Base-by-base conservation (phyloP, 306 rosid genomes). In the Cucurbita moschata region DNA sequence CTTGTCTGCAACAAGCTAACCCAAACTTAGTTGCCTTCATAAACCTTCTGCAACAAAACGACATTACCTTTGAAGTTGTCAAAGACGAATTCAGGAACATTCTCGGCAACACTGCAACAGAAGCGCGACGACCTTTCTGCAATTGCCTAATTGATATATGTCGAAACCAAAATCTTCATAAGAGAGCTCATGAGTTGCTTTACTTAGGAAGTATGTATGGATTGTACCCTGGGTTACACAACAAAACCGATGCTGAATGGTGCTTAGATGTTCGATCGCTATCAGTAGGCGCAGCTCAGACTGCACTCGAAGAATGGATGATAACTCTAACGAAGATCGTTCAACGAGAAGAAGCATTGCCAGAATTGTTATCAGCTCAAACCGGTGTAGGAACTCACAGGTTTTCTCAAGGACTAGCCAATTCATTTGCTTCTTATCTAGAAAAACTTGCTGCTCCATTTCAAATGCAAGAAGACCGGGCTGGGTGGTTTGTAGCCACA, bases 251-350 rank as follows among this genome's bases (percentile, higher is more conserved):
- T 0, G 19, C 73, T 18, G 88, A 88, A 77, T 91, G 97, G 99
- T 87, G 99, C 71, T 64, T 95, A 47, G 99, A 95, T 23, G 97
- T 95, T 66, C 82, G 96, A 62, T 86, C 97, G 15, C 78, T 91
- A 40, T 89, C 96, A 0, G 90, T 91, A 14, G 99, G 97, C 8
- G 99, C 99, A 12, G 96, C 97, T 60, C 82, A 82, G 37, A 95
- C 99, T 9, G 97, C 96, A 38, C 86, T 91, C 1, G 97, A 91
- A 82, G 97, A 91, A 81, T 95, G 99, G 99, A 87, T 95, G 96
- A 78, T 81, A 75, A 88, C 99, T 23, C 85, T 89, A 30, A 75
- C 81, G 77, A 85, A 87, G 75, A 85, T 95, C 12, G 84, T 89
- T 39, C 87, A 86, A 77, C 81, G 87, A 23, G 77, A 88, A 11